phyloP scores from a whole-genome alignment of 441 rosid species.

The Gossypium armourianum region DNA sequence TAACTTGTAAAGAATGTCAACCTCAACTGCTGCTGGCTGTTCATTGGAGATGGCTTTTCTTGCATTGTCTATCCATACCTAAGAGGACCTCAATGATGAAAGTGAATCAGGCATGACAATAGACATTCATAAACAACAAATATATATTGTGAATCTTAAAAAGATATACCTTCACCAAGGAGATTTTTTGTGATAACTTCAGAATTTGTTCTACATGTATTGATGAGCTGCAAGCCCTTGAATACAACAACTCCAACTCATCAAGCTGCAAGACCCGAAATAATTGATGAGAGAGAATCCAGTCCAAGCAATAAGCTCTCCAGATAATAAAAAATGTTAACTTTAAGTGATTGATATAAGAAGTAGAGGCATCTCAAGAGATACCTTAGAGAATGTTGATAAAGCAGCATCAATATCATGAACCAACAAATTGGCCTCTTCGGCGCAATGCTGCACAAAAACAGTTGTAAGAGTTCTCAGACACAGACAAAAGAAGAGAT shows the following conservation, averaged over 20 bases:
- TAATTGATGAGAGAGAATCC: background rate
- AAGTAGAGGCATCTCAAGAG: background rate
- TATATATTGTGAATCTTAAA: background rate
- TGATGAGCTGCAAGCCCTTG: constrained; percentile 44
- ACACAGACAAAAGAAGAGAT: constrained; percentile 14
- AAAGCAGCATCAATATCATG: constrained; percentile 49
- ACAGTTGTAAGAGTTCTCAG: background rate
- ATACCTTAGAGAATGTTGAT: constrained; percentile 44
- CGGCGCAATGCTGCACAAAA: constrained; percentile 44
- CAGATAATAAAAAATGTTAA: constrained; percentile 11
- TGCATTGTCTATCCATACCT: constrained; percentile 55
- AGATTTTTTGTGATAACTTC: constrained; percentile 47
- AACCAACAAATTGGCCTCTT: constrained; percentile 48
- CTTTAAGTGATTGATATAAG: background rate
- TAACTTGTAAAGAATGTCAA: constrained; percentile 57
- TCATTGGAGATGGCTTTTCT: constrained; percentile 36
- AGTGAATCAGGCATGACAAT: constrained; percentile 17
- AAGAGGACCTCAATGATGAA: constrained; percentile 22
- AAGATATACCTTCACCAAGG: constrained; percentile 52
- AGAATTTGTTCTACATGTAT: constrained; percentile 41
- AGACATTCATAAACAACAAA: constrained; percentile 7
- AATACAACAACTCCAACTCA: constrained; percentile 53
- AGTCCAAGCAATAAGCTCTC: constrained; percentile 8
- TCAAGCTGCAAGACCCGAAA: constrained; percentile 34
- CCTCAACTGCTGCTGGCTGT: constrained; percentile 33